These are phyloP conservation scores for Solanum chacoense DNA, from an alignment of 305 asterid species.

Conservation along the genomic window DNA sequence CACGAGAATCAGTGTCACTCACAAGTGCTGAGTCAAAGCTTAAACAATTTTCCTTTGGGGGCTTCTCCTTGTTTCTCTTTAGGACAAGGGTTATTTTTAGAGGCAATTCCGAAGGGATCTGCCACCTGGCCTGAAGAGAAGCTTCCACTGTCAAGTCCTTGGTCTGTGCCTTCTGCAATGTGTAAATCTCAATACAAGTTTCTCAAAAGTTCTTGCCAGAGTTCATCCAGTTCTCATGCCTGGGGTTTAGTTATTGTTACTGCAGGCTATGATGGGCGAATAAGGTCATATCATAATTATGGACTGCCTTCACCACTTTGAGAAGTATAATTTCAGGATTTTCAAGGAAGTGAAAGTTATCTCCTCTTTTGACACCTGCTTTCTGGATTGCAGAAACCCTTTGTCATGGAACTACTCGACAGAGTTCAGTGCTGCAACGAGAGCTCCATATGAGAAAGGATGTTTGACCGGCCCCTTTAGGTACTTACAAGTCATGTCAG, in stretches of 20 bases:
- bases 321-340: neutral
- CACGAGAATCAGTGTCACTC: conserved; percentile 12
- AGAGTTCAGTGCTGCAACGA: neutral
- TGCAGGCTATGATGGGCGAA: conserved; percentile 83
- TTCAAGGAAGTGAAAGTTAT: neutral
- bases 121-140: conserved; percentile 99
- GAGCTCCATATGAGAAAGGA: neutral
- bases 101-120: conserved; percentile 50
- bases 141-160: conserved; percentile 40
- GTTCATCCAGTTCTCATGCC: conserved; percentile 50
- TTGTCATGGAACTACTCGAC: neutral
- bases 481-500: neutral
- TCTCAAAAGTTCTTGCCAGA: conserved; percentile 55
- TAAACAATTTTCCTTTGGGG: conserved; percentile 36
- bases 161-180: conserved; percentile 20
- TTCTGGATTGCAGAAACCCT: neutral
- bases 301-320: conserved; percentile 44
- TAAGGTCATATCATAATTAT: conserved; percentile 71
- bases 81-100: conserved; percentile 46
- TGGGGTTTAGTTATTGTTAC: conserved; percentile 85
- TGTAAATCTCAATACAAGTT: conserved; percentile 60
- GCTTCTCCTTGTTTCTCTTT: conserved; percentile 26
- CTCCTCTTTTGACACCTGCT: neutral
- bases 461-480: neutral
- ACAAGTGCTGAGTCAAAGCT: conserved; percentile 5